A percentile compares a stretch with the other conserved stretches of the same genome.
Evolutionary conservation across 2,329 filamentous ascomycete species (phyloP).

Genomic region (Pyrenochaeta sp.): DNA sequence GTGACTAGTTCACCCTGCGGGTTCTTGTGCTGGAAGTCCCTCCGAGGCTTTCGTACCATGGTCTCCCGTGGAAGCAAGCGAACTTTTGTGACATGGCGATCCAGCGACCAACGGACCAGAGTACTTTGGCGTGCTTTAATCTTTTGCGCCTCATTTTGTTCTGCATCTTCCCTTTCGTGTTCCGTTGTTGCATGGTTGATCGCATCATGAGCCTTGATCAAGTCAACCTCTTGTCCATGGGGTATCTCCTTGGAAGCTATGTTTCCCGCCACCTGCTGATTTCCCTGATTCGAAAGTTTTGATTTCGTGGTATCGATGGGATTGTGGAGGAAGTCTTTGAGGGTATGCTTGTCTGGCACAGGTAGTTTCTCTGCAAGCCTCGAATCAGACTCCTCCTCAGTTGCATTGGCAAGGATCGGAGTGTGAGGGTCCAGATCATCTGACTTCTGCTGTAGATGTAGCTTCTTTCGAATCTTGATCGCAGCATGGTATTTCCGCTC

Average conservation of each 20-base stretch:
- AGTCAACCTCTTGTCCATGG: slow-evolving; percentile 46
- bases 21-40: slow-evolving; percentile 33
- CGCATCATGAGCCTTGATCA: slow-evolving; percentile 42
- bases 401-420: slow-evolving; percentile 22
- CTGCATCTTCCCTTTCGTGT: slow-evolving; percentile 22
- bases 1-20: slow-evolving; percentile 18
- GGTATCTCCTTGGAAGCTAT: slow-evolving; percentile 55
- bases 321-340: slow-evolving; percentile 34
- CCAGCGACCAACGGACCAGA: slow-evolving; percentile 47
- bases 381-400: slow-evolving; percentile 21
- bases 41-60: slow-evolving; percentile 22
- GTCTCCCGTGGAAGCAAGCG: slow-evolving; percentile 31
- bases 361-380: slow-evolving; percentile 23
- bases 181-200: slow-evolving; percentile 20
- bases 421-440: slow-evolving; percentile 15
- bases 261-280: slow-evolving; percentile 35
- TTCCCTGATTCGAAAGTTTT: slow-evolving; percentile 28
- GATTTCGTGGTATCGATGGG: slow-evolving; percentile 34
- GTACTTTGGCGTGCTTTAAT: slow-evolving; percentile 40
- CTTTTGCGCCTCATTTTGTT: slow-evolving; percentile 23
- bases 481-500: slow-evolving; percentile 28
- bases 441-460: slow-evolving; percentile 30
- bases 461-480: slow-evolving; percentile 27
- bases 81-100: slow-evolving; percentile 46
- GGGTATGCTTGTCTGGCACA: slow-evolving; percentile 23